Evolutionary conservation across 768 basidiomycete species (phyloP).

Genomic region (Lactarius psammicola): DNA sequence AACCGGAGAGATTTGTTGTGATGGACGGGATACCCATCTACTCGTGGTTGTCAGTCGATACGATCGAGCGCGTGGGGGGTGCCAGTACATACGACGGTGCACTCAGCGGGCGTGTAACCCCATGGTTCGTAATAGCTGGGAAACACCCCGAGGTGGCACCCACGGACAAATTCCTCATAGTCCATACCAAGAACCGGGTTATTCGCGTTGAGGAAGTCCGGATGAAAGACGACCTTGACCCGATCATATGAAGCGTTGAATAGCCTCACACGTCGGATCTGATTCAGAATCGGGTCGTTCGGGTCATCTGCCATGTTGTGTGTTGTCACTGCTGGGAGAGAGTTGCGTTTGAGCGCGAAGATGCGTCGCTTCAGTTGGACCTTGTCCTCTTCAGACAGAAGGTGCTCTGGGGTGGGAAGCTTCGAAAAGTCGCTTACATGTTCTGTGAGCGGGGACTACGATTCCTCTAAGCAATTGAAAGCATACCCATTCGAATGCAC

Average conservation of each 20-base stretch:
- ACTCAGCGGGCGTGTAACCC: conserved; percentile 97
- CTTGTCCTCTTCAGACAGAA: conserved; percentile 90
- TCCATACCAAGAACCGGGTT: conserved; percentile 97
- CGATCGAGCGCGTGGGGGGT: conserved; percentile 1
- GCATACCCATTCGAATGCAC: conserved; percentile 85
- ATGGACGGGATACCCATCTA: conserved; percentile 98
- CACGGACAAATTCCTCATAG: conserved; percentile 98
- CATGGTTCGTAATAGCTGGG: conserved; percentile 97
- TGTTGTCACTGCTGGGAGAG: conserved; percentile 93
- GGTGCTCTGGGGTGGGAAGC: conserved; percentile 66
- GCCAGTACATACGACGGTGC: conserved; percentile 79
- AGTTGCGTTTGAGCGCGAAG: conserved; percentile 92
- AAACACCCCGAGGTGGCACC: conserved; percentile 98
- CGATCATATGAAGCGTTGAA: conserved; percentile 89
- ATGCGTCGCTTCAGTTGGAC: conserved; percentile 93
- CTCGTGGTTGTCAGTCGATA: conserved; percentile 17
- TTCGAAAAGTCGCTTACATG: conserved; percentile 63
- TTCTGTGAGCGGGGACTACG: conserved; percentile 10
- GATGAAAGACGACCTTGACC: conserved; percentile 98
- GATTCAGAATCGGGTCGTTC: conserved; percentile 90
- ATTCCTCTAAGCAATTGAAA: too few species aligned
- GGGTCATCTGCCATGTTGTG: conserved; percentile 98
- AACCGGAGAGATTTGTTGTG: conserved; percentile 97
- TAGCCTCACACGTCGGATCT: conserved; percentile 88
- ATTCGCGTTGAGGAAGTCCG: conserved; percentile 96